Conservation (phyloP, 345 rosid genomes). For the Salix koriyanagi region DNA sequence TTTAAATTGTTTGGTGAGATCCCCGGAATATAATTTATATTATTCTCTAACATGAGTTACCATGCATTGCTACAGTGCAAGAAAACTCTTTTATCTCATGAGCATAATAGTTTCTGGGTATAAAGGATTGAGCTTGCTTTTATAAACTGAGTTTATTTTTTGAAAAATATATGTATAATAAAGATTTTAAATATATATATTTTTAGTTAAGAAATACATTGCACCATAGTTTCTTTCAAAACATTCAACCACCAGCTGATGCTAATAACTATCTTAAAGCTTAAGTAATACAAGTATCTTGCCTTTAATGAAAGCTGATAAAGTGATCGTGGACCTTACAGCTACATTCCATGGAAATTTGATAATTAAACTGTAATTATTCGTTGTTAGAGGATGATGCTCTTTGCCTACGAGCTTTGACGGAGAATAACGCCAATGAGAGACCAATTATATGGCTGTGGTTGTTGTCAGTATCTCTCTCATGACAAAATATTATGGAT, state of each 20-base stretch:
- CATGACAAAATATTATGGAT: background rate
- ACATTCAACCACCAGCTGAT: background rate
- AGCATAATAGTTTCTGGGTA: no score
- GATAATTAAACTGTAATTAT: background rate
- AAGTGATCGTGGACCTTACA: background rate
- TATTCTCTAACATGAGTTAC: no score
- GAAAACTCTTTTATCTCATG: no score
- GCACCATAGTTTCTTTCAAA: background rate
- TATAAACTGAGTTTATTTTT: no score
- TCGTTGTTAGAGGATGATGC: background rate
- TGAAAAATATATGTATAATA: no score
- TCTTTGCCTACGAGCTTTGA: conserved; percentile 1
- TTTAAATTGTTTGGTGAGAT: rapidly evolving
- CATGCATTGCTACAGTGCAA: no score
- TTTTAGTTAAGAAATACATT: no score
- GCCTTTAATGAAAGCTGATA: conserved; percentile 1
- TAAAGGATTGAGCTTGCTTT: no score
- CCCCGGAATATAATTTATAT: no score
- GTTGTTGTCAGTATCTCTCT: background rate
- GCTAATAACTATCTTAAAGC: background rate
- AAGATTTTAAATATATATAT: no score
- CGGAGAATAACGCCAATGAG: background rate
- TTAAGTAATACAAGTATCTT: background rate
- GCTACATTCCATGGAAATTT: background rate
- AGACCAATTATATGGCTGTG: background rate